Conservation (phyloP, 2,329 filamentous ascomycete species). For the Hymenoscyphus infarciens region DNA sequence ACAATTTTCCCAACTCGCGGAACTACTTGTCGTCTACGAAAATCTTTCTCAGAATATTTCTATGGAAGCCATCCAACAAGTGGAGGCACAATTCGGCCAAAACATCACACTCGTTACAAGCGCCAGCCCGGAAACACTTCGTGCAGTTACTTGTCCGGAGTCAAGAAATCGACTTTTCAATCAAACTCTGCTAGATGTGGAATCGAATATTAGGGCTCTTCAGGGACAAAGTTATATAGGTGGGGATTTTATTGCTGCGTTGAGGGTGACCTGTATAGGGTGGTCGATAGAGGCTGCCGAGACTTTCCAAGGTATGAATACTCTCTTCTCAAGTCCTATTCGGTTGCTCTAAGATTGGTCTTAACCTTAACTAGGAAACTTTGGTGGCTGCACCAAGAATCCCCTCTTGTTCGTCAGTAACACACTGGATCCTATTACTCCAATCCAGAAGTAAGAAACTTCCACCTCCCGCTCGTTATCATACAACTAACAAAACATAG, state of each 20-base stretch:
- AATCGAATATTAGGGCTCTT: not conserved
- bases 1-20: not conserved
- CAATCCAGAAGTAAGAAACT: slow-evolving; percentile 22
- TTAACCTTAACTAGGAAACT: slow-evolving; percentile 25
- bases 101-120: not conserved
- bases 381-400: slow-evolving; percentile 34
- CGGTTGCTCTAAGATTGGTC: no score
- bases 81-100: not conserved
- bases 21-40: not conserved
- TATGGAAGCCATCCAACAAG: not conserved
- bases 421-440: slow-evolving; percentile 35
- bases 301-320: not conserved
- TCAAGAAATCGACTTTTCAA: not conserved
- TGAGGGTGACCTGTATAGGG: not conserved
- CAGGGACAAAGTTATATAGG: not conserved
- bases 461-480: not conserved
- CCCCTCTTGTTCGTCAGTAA: slow-evolving; percentile 37
- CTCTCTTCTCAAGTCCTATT: not conserved
- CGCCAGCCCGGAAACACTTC: not conserved
- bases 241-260: not conserved
- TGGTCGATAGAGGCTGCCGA: not conserved
- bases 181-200: not conserved
- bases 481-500: not conserved
- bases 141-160: not conserved
- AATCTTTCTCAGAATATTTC: not conserved